phyloP scores from a whole-genome alignment of 139 green algal species.

The Chlorella sp. region DNA sequence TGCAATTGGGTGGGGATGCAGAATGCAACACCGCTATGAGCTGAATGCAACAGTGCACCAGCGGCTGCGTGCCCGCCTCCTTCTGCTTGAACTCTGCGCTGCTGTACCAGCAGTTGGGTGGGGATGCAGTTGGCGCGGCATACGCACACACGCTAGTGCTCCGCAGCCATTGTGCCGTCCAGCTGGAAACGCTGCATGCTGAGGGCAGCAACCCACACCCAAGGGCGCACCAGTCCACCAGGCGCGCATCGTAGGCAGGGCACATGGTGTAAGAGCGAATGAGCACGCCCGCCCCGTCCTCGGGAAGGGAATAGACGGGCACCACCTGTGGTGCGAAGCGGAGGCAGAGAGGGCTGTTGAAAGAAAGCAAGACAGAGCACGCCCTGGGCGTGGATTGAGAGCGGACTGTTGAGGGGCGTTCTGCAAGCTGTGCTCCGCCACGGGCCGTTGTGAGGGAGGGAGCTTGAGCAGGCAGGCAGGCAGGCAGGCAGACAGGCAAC shows the following conservation, averaged over 20 bases:
- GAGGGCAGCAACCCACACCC: no score
- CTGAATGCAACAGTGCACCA: not conserved
- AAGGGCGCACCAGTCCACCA: not conserved
- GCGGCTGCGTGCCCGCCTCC: no score
- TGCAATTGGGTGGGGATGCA: not conserved
- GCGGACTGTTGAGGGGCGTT: no score
- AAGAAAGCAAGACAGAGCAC: no score
- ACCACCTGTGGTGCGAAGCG: constrained; percentile 33
- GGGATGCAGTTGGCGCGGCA: not conserved
- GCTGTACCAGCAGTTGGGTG: no score
- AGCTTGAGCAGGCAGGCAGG: not conserved
- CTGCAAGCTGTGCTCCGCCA: no score
- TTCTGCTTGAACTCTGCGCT: no score
- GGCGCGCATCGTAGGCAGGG: constrained; percentile 23
- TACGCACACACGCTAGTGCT: no score
- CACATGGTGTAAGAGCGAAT: constrained; percentile 59
- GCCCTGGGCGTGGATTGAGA: not conserved
- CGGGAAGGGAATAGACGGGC: constrained; percentile 53
- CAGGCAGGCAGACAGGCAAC: no score
- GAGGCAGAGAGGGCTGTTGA: not conserved
- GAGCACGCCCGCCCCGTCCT: constrained; percentile 37
- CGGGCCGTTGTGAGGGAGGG: no score
- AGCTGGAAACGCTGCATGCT: no score
- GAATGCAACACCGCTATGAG: not conserved
- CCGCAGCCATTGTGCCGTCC: no score